Evolutionary conservation across 1,284 basidiomycete genomes (phyloP).

Genomic region (Xanthoconium separans): DNA sequence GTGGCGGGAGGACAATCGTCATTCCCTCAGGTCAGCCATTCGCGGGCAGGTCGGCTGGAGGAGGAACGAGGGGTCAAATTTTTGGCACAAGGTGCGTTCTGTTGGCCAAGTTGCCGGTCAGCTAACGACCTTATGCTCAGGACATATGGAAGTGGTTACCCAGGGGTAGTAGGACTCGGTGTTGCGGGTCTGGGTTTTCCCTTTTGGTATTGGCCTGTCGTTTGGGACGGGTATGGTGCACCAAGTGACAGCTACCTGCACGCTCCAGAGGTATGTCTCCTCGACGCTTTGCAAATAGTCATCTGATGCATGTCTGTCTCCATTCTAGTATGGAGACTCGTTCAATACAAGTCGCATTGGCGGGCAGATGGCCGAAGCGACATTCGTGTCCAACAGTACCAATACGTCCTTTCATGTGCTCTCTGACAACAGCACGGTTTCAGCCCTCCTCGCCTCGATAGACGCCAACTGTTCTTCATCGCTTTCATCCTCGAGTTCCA

Average conservation of each 20-base stretch:
- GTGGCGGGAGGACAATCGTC: conserved; percentile 33
- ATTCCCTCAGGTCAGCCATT: conserved; percentile 44
- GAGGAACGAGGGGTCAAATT: conserved; percentile 38
- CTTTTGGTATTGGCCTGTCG: conserved; percentile 38
- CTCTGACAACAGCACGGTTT: conserved; percentile 56
- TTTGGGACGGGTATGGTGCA: conserved; percentile 23
- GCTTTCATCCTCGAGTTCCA: conserved; percentile 24
- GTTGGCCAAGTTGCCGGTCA: background rate
- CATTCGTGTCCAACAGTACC: conserved; percentile 43
- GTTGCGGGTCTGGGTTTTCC: conserved; percentile 36
- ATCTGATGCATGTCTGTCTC: background rate
- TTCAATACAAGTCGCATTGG: conserved; percentile 58
- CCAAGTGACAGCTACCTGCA: conserved; percentile 16
- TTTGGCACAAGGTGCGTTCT: conserved; percentile 40
- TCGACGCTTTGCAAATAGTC: background rate
- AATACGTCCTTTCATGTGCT: conserved; percentile 50
- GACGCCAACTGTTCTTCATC: conserved; percentile 44
- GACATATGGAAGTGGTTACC: conserved; percentile 41
- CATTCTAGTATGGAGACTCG: conserved; percentile 50
- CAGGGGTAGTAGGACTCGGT: conserved; percentile 29
- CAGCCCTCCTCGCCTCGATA: conserved; percentile 50
- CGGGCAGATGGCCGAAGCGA: conserved; percentile 49
- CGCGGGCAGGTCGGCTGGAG: conserved; percentile 42
- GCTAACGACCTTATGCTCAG: conserved; percentile 17
- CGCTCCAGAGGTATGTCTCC: conserved; percentile 20